Evolutionary conservation across 306 rosid genomes (phyloP).

Genomic region (Albizia julibrissin): DNA sequence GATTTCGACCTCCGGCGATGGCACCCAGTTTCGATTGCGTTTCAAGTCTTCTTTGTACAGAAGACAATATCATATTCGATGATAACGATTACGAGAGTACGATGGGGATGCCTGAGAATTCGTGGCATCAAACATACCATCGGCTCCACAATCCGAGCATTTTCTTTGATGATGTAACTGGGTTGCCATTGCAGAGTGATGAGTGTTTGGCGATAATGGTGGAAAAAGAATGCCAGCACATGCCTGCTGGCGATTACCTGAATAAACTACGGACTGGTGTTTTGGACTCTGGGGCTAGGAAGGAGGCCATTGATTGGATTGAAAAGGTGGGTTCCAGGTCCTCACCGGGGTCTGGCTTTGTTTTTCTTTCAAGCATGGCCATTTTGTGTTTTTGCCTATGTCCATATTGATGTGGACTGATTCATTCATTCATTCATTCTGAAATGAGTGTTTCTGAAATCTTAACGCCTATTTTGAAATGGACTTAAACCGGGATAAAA

Average conservation of each 20-base stretch:
- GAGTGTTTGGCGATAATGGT: constrained; percentile 67
- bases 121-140: constrained; percentile 41
- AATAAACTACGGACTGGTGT: constrained; percentile 59
- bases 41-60: constrained; percentile 83
- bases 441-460: constrained; percentile 22
- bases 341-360: constrained; percentile 6
- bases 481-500: neutral
- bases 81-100: constrained; percentile 48
- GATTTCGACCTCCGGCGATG: constrained; percentile 49
- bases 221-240: constrained; percentile 64
- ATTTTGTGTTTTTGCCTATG: constrained; percentile 4
- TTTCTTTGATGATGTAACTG: constrained; percentile 36
- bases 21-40: constrained; percentile 87
- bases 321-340: constrained; percentile 64
- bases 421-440: neutral
- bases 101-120: constrained; percentile 39
- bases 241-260: constrained; percentile 60
- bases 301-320: constrained; percentile 86
- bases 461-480: neutral
- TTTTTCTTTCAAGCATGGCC: constrained; percentile 16
- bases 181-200: constrained; percentile 69
- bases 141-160: constrained; percentile 33
- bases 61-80: constrained; percentile 62
- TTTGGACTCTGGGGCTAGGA: constrained; percentile 71
- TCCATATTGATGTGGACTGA: neutral